Evolutionary conservation across 495 filamentous ascomycete species (phyloP).

Genomic region (Pyrenula massariospora): DNA sequence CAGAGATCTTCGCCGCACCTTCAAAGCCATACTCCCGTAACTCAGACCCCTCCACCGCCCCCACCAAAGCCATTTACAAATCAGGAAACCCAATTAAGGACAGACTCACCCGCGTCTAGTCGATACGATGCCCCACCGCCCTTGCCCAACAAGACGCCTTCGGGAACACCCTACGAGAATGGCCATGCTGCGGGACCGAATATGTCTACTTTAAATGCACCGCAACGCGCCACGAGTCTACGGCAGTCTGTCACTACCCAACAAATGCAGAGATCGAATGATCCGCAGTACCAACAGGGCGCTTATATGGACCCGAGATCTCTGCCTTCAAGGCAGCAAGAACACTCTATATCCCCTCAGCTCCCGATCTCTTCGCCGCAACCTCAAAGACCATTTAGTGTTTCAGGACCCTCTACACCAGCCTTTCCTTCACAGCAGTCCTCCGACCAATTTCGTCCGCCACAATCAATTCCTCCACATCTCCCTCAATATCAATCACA

Average conservation of each 20-base stretch:
- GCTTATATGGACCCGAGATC: background rate
- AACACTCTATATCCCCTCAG: background rate
- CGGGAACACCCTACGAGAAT: background rate
- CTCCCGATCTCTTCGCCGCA: background rate
- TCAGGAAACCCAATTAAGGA: constrained; percentile 29
- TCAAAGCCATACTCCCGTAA: constrained; percentile 7
- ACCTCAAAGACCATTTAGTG: background rate
- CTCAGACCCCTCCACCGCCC: constrained; percentile 17
- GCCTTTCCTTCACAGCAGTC: background rate
- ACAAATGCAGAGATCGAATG: background rate
- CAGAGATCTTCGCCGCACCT: constrained; percentile 48
- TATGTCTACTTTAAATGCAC: background rate
- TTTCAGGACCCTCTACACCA: background rate
- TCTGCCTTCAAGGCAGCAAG: background rate
- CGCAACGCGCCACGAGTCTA: background rate
- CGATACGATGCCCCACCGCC: constrained; percentile 22
- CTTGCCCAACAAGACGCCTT: constrained; percentile 6
- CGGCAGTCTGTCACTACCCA: background rate
- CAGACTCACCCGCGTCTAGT: constrained; percentile 14
- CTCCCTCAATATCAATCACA: constrained; percentile 4
- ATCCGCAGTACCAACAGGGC: background rate
- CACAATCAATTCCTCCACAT: background rate
- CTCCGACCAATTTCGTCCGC: background rate
- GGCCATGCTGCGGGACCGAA: background rate
- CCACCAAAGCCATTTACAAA: constrained; percentile 9